Conservation (phyloP, 768 basidiomycete genomes). For the Naganishia vaughanmartiniae region DNA sequence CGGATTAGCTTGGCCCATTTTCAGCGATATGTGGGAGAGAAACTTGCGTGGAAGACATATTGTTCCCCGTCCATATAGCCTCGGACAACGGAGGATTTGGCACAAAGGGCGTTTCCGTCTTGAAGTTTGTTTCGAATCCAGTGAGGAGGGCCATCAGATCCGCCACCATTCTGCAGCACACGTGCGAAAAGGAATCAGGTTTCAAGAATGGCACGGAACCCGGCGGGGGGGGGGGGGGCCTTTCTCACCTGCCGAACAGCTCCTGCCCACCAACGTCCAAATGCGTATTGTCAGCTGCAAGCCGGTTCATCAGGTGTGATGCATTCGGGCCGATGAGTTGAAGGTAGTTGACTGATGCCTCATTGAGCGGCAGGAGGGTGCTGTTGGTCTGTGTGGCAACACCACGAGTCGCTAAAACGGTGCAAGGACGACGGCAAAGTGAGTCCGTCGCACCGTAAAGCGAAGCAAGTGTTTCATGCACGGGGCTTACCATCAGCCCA, state of each 20-base stretch:
- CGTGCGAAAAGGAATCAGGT: too few species aligned
- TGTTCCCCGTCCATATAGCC: conserved; percentile 31
- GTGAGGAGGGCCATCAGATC: conserved; percentile 27
- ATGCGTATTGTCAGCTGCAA: conserved; percentile 26
- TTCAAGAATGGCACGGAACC: not conserved
- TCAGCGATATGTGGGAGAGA: too few species aligned
- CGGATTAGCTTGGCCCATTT: conserved; percentile 2
- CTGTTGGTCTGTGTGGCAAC: conserved; percentile 25
- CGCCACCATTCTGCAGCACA: conserved; percentile 20
- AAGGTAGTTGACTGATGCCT: conserved; percentile 26
- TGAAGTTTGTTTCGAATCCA: conserved; percentile 21
- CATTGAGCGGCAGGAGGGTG: conserved; percentile 19
- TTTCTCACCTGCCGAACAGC: conserved; percentile 22
- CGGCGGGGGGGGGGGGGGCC: too few species aligned
- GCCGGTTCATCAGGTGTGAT: conserved; percentile 26
- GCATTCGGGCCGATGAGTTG: conserved; percentile 22
- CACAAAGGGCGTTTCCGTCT: conserved; percentile 15
- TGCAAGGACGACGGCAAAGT: not conserved
- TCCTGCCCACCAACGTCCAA: conserved; percentile 24
- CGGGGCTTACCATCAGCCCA: conserved; percentile 25
- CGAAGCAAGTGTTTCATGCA: too few species aligned
- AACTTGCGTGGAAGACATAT: conserved; percentile 16
- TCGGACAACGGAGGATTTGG: conserved; percentile 16
- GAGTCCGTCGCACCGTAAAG: not conserved
- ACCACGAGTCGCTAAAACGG: conserved; percentile 2